Evolutionary conservation across 768 basidiomycete genomes (phyloP).

Genomic region (Kwoniella dejecticola): DNA sequence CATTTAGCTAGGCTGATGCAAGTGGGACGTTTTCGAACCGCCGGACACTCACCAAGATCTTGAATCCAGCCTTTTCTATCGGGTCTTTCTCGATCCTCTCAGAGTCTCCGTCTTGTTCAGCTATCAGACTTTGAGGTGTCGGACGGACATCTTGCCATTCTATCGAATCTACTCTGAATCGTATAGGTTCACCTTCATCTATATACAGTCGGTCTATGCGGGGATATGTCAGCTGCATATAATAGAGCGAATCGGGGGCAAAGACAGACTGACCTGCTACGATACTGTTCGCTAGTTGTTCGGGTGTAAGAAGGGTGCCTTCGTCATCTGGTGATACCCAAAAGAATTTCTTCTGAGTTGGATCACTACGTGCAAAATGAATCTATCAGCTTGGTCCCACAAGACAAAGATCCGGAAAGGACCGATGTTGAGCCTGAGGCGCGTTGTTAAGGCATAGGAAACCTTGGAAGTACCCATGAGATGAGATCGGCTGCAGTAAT

Average conservation of each 20-base stretch:
- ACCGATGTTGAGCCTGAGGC: neutral
- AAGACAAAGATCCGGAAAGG: neutral
- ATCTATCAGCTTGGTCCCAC: neutral
- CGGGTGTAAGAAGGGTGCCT: conserved; percentile 27
- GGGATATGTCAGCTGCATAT: too few relatives aligned
- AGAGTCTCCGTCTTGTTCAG: conserved; percentile 14
- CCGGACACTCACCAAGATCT: conserved; percentile 48
- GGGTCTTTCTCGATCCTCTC: conserved; percentile 41
- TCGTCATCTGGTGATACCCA: conserved; percentile 49
- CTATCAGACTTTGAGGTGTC: conserved; percentile 33
- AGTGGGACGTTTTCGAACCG: neutral
- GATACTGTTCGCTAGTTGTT: conserved; percentile 37
- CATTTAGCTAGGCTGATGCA: neutral
- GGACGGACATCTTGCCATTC: conserved; percentile 56
- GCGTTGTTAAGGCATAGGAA: too few relatives aligned
- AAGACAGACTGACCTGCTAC: conserved; percentile 22
- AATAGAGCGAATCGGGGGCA: neutral
- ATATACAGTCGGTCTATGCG: conserved; percentile 47
- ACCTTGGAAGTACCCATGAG: too few relatives aligned
- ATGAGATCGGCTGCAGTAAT: too few relatives aligned
- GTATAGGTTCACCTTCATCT: conserved; percentile 48
- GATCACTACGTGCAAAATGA: conserved; percentile 45
- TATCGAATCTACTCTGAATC: conserved; percentile 53
- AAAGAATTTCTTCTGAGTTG: conserved; percentile 50
- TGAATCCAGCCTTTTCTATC: conserved; percentile 53